A percentile compares a stretch with the other conserved stretches of the same genome.
These are phyloP conservation scores for Coniosporium apollinis DNA, from an alignment of 495 filamentous ascomycete species.

Conservation along the genomic window DNA sequence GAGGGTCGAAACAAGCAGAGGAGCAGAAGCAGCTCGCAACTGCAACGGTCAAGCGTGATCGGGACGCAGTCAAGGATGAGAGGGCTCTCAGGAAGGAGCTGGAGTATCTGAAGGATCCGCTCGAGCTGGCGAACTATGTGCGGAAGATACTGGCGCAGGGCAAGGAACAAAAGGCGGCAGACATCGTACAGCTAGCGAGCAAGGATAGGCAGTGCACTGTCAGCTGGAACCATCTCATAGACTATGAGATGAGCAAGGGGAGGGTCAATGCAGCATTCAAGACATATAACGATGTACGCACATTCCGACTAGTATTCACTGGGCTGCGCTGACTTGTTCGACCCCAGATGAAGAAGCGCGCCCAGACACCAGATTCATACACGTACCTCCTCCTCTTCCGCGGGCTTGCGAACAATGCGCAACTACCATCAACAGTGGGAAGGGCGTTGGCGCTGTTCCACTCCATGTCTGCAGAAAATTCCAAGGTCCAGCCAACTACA, in stretches of 20 bases:
- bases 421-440: slow-evolving; percentile 34
- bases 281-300: slow-evolving; percentile 76
- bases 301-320: slow-evolving; percentile 7
- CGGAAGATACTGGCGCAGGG: slow-evolving; percentile 33
- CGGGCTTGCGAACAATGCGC: slow-evolving; percentile 43
- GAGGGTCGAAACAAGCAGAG: not conserved
- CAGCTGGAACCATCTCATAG: slow-evolving; percentile 76
- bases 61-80: not conserved
- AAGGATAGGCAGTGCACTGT: slow-evolving; percentile 42
- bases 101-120: slow-evolving; percentile 46
- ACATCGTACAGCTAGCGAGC: slow-evolving; percentile 49
- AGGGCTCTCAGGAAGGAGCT: slow-evolving; percentile 31
- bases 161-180: slow-evolving; percentile 43
- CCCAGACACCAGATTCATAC: slow-evolving; percentile 48
- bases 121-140: slow-evolving; percentile 47
- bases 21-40: not conserved
- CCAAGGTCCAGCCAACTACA: slow-evolving; percentile 43
- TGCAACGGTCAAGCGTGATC: not conserved
- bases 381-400: slow-evolving; percentile 75
- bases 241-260: slow-evolving; percentile 44
- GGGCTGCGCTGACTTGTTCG: no score
- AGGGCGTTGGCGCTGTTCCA: slow-evolving; percentile 55
- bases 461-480: slow-evolving; percentile 42
- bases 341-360: slow-evolving; percentile 85
- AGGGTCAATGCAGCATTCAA: slow-evolving; percentile 46